Conservation (phyloP, 208 protist genomes). For the Lotmaria passim region DNA sequence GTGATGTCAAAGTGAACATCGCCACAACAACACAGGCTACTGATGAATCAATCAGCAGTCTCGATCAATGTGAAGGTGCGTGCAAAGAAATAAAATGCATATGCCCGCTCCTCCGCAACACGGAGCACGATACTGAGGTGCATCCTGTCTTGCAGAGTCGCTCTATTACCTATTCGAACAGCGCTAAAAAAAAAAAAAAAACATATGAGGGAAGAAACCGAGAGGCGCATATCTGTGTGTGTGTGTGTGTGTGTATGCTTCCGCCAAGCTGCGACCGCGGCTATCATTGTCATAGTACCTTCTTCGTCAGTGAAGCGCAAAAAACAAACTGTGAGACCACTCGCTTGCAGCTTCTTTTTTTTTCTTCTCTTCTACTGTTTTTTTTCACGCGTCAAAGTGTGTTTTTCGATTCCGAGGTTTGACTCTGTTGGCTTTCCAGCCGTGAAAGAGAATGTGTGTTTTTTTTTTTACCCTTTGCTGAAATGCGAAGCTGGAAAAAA, state of each 20-base stretch:
- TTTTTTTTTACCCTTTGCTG: neutral
- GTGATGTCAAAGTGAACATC: slow-evolving; percentile 5
- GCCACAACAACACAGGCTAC: too few relatives aligned
- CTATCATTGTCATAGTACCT: neutral
- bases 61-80: neutral
- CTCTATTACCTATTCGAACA: slow-evolving; percentile 28
- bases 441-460: too few relatives aligned
- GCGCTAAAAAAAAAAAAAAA: slow-evolving; percentile 14
- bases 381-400: too few relatives aligned
- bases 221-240: too few relatives aligned
- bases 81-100: slow-evolving; percentile 20
- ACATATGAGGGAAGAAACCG: neutral
- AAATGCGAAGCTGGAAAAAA: slow-evolving; percentile 2
- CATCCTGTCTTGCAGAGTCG: slow-evolving; percentile 3
- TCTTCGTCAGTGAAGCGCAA: neutral
- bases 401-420: too few relatives aligned
- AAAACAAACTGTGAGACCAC: neutral
- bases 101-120: slow-evolving; percentile 24
- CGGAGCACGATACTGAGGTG: neutral
- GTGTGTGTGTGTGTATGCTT: neutral
- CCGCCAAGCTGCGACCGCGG: neutral
- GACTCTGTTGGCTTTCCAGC: too few relatives aligned
- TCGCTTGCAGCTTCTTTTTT: neutral
- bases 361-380: slow-evolving; percentile 1
- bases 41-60: too few relatives aligned